phyloP scores from a whole-genome alignment of 2,329 filamentous ascomycete genomes.

The Daldinia sp. region DNA sequence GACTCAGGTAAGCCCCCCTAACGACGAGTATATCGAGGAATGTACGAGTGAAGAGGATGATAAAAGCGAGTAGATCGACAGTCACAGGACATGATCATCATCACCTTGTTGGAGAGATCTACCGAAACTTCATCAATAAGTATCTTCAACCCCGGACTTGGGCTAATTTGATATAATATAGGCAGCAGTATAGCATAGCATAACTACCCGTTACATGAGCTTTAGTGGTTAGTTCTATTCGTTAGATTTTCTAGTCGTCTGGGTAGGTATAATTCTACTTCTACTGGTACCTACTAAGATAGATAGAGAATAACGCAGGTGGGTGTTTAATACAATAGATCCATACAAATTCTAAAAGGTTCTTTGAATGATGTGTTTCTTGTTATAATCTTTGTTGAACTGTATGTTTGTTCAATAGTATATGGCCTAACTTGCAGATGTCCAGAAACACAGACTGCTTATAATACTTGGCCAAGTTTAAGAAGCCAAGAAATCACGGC shows the following conservation, averaged over 20 bases:
- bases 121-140: not conserved
- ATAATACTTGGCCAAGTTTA: not conserved
- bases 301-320: too few species aligned
- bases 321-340: too few species aligned
- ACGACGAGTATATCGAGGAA: not conserved
- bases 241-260: not conserved
- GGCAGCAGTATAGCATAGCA: not conserved
- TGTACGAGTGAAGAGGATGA: not conserved
- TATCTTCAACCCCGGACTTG: not conserved
- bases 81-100: not conserved
- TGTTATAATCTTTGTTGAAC: not conserved
- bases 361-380: not conserved
- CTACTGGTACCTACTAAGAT: too few species aligned
- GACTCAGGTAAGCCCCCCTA: not conserved
- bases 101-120: too few species aligned
- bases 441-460: not conserved
- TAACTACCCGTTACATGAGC: not conserved
- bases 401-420: not conserved
- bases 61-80: not conserved
- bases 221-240: not conserved
- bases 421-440: not conserved
- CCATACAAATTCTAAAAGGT: too few species aligned
- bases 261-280: too few species aligned
- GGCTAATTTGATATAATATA: not conserved
- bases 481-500: constrained; percentile 23